phyloP scores from a whole-genome alignment of 345 rosid species.

The Brassica rapa region DNA sequence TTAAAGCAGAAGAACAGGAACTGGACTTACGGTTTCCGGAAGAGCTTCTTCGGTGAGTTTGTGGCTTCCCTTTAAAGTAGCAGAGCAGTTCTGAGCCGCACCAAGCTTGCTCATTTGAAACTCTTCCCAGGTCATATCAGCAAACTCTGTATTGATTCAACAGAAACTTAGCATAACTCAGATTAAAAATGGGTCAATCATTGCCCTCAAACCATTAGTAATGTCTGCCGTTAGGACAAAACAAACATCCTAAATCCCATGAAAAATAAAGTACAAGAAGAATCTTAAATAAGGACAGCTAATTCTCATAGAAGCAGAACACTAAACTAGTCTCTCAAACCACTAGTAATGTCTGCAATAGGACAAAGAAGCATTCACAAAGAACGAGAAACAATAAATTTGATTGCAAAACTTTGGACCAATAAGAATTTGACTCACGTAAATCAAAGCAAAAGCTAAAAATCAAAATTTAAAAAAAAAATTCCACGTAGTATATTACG shows the following conservation, averaged over 20 bases:
- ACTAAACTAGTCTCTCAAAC: neutral
- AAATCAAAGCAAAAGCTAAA: constrained; percentile 22
- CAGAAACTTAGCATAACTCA: neutral
- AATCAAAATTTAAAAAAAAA: neutral
- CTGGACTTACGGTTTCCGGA: constrained; percentile 53
- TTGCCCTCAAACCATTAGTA: neutral
- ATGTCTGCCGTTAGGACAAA: neutral
- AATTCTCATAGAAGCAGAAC: neutral
- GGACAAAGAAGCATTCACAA: too few relatives aligned
- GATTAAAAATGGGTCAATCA: neutral
- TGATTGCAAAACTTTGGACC: neutral
- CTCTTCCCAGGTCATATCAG: constrained; percentile 96
- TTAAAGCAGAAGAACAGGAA: too few relatives aligned
- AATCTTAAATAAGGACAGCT: neutral
- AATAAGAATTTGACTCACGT: constrained; percentile 19
- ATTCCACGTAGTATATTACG: neutral
- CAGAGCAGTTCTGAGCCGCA: constrained; percentile 97
- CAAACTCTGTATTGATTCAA: constrained; percentile 57
- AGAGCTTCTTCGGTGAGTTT: constrained; percentile 58
- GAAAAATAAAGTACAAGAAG: neutral
- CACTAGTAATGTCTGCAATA: neutral
- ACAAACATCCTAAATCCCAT: neutral
- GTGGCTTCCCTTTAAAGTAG: constrained; percentile 82
- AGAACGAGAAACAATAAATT: too few relatives aligned
- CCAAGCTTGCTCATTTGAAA: constrained; percentile 77